Evolutionary conservation across 176 grass and related monocot genomes (phyloP).

Genomic region (Poa annua): DNA sequence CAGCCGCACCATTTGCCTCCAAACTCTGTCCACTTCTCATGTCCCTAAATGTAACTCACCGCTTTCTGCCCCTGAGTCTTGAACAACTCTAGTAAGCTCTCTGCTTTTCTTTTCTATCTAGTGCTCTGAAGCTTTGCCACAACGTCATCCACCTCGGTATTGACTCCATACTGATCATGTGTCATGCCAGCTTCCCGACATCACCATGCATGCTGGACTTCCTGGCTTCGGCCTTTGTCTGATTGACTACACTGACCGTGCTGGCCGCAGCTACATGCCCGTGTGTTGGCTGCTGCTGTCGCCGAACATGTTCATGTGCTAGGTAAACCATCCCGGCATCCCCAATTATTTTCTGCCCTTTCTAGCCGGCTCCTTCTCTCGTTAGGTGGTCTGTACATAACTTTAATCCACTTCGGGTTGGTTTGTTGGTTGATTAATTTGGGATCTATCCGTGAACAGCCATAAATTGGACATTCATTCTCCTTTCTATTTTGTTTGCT

Average conservation of each 20-base stretch:
- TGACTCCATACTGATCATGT: not conserved
- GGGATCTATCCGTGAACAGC: not conserved
- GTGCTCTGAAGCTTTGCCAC: slow-evolving; percentile 10
- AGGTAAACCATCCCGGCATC: not conserved
- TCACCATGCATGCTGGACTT: not conserved
- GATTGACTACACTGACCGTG: not conserved
- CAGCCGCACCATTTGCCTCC: not conserved
- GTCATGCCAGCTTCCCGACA: not conserved
- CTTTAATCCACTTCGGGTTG: not conserved
- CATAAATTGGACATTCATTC: not conserved
- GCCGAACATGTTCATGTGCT: too few relatives aligned
- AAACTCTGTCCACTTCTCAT: not conserved
- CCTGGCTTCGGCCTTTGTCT: not conserved
- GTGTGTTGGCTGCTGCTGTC: not conserved
- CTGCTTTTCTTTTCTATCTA: not conserved
- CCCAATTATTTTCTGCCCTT: not conserved
- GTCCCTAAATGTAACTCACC: not conserved
- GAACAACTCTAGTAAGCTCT: not conserved
- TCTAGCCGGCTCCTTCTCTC: not conserved
- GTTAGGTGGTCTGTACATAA: not conserved
- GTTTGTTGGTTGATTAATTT: not conserved
- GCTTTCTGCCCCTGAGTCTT: not conserved
- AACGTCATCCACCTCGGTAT: not conserved
- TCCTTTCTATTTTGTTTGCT: slow-evolving; percentile 15
- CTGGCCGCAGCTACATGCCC: not conserved